Conservation (phyloP, 306 rosid genomes). For the Spatholobus suberectus region DNA sequence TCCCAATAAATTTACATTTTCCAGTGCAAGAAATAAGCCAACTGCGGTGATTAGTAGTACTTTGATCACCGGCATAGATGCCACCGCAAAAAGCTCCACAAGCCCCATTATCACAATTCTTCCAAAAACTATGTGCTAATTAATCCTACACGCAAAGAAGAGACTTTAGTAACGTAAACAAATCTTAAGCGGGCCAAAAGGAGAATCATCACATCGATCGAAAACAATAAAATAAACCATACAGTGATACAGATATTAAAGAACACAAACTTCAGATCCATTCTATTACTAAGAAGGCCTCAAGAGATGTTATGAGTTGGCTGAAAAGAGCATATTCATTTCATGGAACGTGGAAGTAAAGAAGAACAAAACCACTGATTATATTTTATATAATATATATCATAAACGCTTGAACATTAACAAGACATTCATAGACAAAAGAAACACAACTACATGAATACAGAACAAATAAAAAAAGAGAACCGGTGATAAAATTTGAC, state of each 20-base stretch:
- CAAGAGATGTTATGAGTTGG: neutral
- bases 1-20: slow-evolving; percentile 49
- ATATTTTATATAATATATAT: neutral
- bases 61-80: slow-evolving; percentile 57
- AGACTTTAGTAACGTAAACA: neutral
- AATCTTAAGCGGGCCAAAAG: neutral
- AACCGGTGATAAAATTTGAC: neutral
- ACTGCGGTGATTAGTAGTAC: slow-evolving; percentile 48
- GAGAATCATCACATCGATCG: neutral
- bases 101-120: slow-evolving; percentile 46
- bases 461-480: neutral
- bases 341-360: neutral
- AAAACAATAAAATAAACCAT: neutral
- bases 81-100: slow-evolving; percentile 50
- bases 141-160: slow-evolving; percentile 28
- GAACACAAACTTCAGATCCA: neutral
- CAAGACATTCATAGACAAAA: neutral
- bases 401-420: neutral
- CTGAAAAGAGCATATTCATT: neutral
- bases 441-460: neutral
- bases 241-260: neutral
- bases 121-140: slow-evolving; percentile 13
- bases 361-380: neutral
- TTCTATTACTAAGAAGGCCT: neutral
- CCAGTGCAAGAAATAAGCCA: slow-evolving; percentile 55